Evolutionary conservation across 2,329 filamentous ascomycete genomes (phyloP).

Genomic region (Colletotrichum chrysophilum): DNA sequence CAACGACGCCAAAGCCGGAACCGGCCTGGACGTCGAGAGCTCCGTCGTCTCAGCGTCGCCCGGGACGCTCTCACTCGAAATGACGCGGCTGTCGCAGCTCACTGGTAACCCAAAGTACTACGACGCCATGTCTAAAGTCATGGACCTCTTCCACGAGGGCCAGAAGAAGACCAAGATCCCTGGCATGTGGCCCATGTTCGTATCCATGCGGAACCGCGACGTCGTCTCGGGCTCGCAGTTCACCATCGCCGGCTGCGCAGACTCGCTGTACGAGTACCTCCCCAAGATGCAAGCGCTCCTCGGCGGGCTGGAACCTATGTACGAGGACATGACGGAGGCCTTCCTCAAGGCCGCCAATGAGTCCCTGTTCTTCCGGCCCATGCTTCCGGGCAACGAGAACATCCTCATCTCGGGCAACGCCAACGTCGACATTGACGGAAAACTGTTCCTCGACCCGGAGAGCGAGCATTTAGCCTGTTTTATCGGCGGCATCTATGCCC

Average conservation of each 20-base stretch:
- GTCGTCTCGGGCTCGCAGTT: slow-evolving; percentile 33
- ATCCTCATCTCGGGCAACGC: slow-evolving; percentile 59
- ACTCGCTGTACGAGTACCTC: slow-evolving; percentile 48
- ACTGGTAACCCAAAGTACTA: slow-evolving; percentile 77
- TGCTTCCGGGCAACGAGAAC: slow-evolving; percentile 53
- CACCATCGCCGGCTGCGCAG: slow-evolving; percentile 43
- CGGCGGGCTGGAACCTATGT: slow-evolving; percentile 59
- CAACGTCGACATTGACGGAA: slow-evolving; percentile 23
- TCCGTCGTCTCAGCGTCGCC: slow-evolving; percentile 49
- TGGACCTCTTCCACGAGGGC: slow-evolving; percentile 66
- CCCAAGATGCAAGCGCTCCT: slow-evolving; percentile 59
- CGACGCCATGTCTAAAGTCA: slow-evolving; percentile 72
- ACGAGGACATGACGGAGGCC: slow-evolving; percentile 60
- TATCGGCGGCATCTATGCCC: slow-evolving; percentile 53
- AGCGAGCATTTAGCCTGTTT: slow-evolving; percentile 58
- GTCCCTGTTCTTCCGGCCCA: slow-evolving; percentile 67
- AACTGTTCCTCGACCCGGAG: slow-evolving; percentile 30
- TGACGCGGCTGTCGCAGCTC: slow-evolving; percentile 75
- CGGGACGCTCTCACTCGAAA: slow-evolving; percentile 74
- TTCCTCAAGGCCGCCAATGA: slow-evolving; percentile 60
- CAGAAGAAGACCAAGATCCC: slow-evolving; percentile 72
- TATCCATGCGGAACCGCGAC: slow-evolving; percentile 62
- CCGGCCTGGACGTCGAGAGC: slow-evolving; percentile 35
- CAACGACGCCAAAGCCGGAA: slow-evolving; percentile 38
- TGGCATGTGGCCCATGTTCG: slow-evolving; percentile 73